phyloP scores from a whole-genome alignment of 148 eudicot species.

The Limonium bicolor region DNA sequence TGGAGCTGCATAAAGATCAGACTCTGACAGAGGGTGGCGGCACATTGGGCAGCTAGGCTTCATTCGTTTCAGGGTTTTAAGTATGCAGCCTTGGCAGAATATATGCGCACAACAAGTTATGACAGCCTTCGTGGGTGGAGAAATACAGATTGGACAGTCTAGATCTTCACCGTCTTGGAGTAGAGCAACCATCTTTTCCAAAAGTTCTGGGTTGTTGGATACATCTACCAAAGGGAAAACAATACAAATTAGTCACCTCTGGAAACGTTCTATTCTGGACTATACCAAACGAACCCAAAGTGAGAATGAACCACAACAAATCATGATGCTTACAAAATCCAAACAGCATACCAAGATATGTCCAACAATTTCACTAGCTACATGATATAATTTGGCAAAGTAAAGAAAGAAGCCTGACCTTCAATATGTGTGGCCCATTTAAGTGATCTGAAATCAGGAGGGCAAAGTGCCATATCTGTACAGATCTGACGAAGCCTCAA shows the following conservation, averaged over 20 bases:
- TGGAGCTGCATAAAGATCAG: slow-evolving; percentile 70
- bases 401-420: no score
- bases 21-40: slow-evolving; percentile 62
- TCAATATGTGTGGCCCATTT: slow-evolving; percentile 46
- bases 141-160: slow-evolving; percentile 90
- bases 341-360: no score
- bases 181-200: slow-evolving; percentile 57
- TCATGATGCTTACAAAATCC: no score
- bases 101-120: slow-evolving; percentile 88
- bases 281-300: neutral
- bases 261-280: no score
- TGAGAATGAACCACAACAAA: neutral
- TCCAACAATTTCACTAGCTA: no score
- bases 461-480: slow-evolving; percentile 72
- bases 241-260: neutral
- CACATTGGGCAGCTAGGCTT: slow-evolving; percentile 80
- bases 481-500: slow-evolving; percentile 91
- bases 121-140: slow-evolving; percentile 60
- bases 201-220: slow-evolving; percentile 63
- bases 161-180: slow-evolving; percentile 86
- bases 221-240: slow-evolving; percentile 32
- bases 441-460: slow-evolving; percentile 54
- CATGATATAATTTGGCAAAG: no score
- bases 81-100: slow-evolving; percentile 71
- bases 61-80: slow-evolving; percentile 47